A percentile compares a stretch with the other conserved stretches of the same genome.
Conservation (phyloP, 805 yeast species). For the Myxozyma geophila region DNA sequence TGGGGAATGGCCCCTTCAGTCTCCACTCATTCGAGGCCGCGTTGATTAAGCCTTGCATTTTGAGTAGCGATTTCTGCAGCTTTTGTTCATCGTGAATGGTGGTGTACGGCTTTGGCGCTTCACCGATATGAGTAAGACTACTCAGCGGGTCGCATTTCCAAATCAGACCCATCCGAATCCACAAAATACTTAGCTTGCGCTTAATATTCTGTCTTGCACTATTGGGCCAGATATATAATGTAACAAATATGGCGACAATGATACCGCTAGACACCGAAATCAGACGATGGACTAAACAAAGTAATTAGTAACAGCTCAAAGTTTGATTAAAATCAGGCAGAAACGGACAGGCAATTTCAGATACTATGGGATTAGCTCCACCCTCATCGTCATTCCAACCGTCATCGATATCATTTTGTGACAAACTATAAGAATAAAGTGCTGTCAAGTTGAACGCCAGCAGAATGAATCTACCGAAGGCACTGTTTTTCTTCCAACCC, state of each 20-base stretch:
- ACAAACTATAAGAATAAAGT: slow-evolving; percentile 71
- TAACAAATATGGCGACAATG: slow-evolving; percentile 73
- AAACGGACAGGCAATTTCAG: slow-evolving; percentile 63
- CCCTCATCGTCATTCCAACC: slow-evolving; percentile 65
- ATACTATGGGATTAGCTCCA: slow-evolving; percentile 67
- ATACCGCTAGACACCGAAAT: slow-evolving; percentile 74
- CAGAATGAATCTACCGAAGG: slow-evolving; percentile 58
- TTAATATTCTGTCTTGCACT: slow-evolving; percentile 74
- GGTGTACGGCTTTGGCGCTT: slow-evolving; percentile 16
- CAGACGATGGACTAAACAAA: slow-evolving; percentile 60
- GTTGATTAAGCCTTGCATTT: slow-evolving; percentile 34
- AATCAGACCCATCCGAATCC: slow-evolving; percentile 79
- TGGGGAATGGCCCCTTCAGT: slow-evolving; percentile 73
- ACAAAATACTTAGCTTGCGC: slow-evolving; percentile 65
- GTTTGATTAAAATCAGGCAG: neutral
- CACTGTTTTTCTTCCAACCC: slow-evolving; percentile 61
- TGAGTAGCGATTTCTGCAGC: slow-evolving; percentile 37
- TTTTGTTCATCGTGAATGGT: slow-evolving; percentile 28
- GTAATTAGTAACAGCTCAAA: neutral
- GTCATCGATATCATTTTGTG: slow-evolving; percentile 56
- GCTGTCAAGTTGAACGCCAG: slow-evolving; percentile 80
- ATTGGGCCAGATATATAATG: slow-evolving; percentile 60
- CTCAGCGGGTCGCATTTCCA: slow-evolving; percentile 80
- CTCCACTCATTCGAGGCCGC: slow-evolving; percentile 60
- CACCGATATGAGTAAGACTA: slow-evolving; percentile 17